Evolutionary conservation across 169 alveolate genomes (phyloP), one percentile per base, ranked within the genome.

Genomic region (Eimeria brunetti): DNA sequence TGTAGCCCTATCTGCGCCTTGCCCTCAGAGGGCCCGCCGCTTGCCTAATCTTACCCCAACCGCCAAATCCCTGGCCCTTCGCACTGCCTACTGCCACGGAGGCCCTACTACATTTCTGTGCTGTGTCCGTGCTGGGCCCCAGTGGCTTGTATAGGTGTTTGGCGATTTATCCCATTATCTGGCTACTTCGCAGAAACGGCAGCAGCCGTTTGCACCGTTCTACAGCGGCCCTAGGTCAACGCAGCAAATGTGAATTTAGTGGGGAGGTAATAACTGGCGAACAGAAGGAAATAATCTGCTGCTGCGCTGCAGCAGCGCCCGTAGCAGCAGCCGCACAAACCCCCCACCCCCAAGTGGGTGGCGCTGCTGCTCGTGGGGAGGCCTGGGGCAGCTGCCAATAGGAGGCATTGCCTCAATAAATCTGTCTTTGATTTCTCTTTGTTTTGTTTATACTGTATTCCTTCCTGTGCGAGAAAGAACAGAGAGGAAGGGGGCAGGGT

Each of bases 301-400:
- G 75, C 41, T 27, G 75, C 41, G 16, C 75, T 41, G 75, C 56
- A 73, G 84, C 30, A 11, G 27, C 33, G 4, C 36, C 58, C 53
- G 53, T 9, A 73, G 84, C 56, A 73, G 53, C 84, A 73, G 84
- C 30, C 56, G 84, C 84, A 14, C 84, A 73, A 73, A 36, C 84
- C 84, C 84, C 51, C 58, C 84, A 36, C 5, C 4, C 56, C n/a
- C n/a, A n/a, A n/a, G 36, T 7, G 56, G 16, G 51, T 73, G 84
- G 84, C 58, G 56, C 30, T 73, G 14, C 49, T 36, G 27, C 53
- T 38, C 84, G 53, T 38, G 84, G 84, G 84, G 84, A 41, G 58
- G 53, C 30, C n/a, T 11, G 27, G 30, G 84, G 58, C 36, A 38
- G 49, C 53, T 38, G 30, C 84, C 30, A 24, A 53, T 5, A 73